phyloP scores from a whole-genome alignment of 495 filamentous ascomycete species.

The Aspergillus heteromorphus region DNA sequence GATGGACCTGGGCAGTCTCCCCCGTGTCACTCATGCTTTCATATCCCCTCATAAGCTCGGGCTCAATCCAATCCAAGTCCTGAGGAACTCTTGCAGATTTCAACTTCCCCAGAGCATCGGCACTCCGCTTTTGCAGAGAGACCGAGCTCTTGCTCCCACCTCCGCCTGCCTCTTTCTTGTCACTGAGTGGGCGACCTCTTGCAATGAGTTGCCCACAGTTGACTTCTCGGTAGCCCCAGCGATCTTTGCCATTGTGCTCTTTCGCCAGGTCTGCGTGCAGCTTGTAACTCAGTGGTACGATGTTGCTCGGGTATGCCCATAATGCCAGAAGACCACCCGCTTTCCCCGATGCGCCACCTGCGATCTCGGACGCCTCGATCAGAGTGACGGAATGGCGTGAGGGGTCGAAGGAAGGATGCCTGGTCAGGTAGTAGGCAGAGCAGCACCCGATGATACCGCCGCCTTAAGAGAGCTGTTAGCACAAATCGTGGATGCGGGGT shows the following conservation, averaged over 20 bases:
- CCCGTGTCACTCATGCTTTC: conserved; percentile 76
- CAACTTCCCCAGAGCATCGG: conserved; percentile 53
- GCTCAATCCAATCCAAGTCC: conserved; percentile 83
- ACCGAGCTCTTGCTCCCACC: conserved; percentile 31
- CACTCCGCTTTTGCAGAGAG: conserved; percentile 69
- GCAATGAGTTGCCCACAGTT: conserved; percentile 69
- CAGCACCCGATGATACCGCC: conserved; percentile 94
- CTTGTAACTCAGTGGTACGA: conserved; percentile 82
- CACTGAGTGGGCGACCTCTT: conserved; percentile 41
- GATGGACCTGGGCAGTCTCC: conserved; percentile 90
- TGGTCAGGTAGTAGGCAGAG: conserved; percentile 87
- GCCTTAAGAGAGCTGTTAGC: conserved; percentile 46
- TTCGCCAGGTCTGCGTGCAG: conserved; percentile 80
- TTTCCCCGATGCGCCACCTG: conserved; percentile 90
- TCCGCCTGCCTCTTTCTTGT: conserved; percentile 29
- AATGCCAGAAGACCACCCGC: conserved; percentile 85
- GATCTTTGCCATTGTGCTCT: conserved; percentile 72
- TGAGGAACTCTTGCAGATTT: conserved; percentile 60
- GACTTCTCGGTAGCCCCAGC: conserved; percentile 84
- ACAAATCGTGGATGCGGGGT: conserved; percentile 23
- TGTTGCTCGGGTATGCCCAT: conserved; percentile 85
- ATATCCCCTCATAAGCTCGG: conserved; percentile 61
- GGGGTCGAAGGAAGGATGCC: conserved; percentile 79
- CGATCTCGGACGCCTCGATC: conserved; percentile 82
- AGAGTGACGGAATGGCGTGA: conserved; percentile 73